These are phyloP conservation scores for Saturnispora sanitii DNA, from an alignment of 805 yeast species.

Conservation along the genomic window DNA sequence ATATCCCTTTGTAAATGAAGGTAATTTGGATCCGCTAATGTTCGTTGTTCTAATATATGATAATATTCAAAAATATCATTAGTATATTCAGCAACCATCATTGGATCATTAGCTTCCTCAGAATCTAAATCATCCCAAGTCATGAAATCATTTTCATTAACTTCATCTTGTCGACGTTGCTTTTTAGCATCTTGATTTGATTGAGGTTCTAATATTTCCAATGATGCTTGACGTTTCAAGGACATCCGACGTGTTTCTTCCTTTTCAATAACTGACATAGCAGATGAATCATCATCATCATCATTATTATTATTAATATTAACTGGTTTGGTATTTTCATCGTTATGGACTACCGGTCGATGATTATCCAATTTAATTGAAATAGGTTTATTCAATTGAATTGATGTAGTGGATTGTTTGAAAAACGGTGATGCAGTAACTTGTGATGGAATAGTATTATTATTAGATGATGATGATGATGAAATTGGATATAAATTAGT, in stretches of 20 bases:
- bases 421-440: conserved; percentile 23
- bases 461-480: conserved; percentile 20
- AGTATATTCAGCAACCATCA: conserved; percentile 92
- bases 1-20: conserved; percentile 53
- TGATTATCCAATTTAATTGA: conserved; percentile 19
- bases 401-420: conserved; percentile 16
- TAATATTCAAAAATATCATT: conserved; percentile 76
- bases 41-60: conserved; percentile 58
- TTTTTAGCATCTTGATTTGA: conserved; percentile 3
- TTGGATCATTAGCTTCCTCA: conserved; percentile 59
- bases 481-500: conserved; percentile 30
- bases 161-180: not conserved
- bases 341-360: conserved; percentile 2
- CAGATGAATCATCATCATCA: conserved; percentile 5
- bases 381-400: conserved; percentile 8
- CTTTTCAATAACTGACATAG: conserved; percentile 15
- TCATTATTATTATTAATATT: not conserved
- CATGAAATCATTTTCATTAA: conserved; percentile 28
- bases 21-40: conserved; percentile 66
- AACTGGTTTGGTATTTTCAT: conserved; percentile 3
- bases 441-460: conserved; percentile 33
- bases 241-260: conserved; percentile 27
- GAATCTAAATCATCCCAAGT: conserved; percentile 71
- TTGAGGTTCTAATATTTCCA: conserved; percentile 29
- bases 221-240: conserved; percentile 43